Percentiles rank a stretch among this genome's conserved stretches.
phyloP scores from a whole-genome alignment of 1,284 basidiomycete species.

The Pseudozyma hubeiensis region DNA sequence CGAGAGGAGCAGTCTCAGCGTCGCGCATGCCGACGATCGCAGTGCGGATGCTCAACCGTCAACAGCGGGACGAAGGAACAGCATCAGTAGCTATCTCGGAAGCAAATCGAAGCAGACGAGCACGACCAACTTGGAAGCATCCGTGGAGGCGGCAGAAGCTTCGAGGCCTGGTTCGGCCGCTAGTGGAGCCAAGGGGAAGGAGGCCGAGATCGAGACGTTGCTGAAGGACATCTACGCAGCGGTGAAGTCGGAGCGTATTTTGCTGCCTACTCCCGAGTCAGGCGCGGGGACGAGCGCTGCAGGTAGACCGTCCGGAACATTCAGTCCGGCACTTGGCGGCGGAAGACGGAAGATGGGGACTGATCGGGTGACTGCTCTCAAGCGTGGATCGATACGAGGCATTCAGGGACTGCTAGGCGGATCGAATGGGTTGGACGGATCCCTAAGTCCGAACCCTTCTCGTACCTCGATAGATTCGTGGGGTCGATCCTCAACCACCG shows the following conservation, averaged over 20 bases:
- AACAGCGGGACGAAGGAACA: slow-evolving; percentile 19
- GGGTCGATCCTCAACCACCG: slow-evolving; percentile 25
- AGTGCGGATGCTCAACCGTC: slow-evolving; percentile 18
- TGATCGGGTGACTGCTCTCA: slow-evolving; percentile 78
- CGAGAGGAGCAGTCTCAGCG: slow-evolving; percentile 45
- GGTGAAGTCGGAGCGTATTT: slow-evolving; percentile 88
- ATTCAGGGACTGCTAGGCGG: slow-evolving; percentile 79
- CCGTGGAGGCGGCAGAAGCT: slow-evolving; percentile 14
- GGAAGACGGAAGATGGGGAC: slow-evolving; percentile 37
- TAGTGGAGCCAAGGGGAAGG: slow-evolving; percentile 26
- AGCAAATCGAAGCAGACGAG: slow-evolving; percentile 24
- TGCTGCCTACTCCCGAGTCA: slow-evolving; percentile 75
- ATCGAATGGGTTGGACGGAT: slow-evolving; percentile 2
- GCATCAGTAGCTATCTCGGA: slow-evolving; percentile 29
- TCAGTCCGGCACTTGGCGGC: slow-evolving; percentile 15
- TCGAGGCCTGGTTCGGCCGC: slow-evolving; percentile 16
- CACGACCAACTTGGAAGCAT: slow-evolving; percentile 20
- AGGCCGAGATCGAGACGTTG: slow-evolving; percentile 32
- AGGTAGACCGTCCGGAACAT: slow-evolving; percentile 22
- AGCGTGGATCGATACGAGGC: slow-evolving; percentile 88
- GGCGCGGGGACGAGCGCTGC: slow-evolving; percentile 9
- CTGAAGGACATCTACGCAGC: slow-evolving; percentile 89
- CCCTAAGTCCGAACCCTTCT: slow-evolving; percentile 36
- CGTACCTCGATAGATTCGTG: slow-evolving; percentile 46
- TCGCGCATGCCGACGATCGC: slow-evolving; percentile 5